A percentile compares a stretch with the other conserved stretches of the same genome.
These are phyloP conservation scores for Tetrahymena borealis DNA, from an alignment of 73 alveolate species.

Conservation along the genomic window DNA sequence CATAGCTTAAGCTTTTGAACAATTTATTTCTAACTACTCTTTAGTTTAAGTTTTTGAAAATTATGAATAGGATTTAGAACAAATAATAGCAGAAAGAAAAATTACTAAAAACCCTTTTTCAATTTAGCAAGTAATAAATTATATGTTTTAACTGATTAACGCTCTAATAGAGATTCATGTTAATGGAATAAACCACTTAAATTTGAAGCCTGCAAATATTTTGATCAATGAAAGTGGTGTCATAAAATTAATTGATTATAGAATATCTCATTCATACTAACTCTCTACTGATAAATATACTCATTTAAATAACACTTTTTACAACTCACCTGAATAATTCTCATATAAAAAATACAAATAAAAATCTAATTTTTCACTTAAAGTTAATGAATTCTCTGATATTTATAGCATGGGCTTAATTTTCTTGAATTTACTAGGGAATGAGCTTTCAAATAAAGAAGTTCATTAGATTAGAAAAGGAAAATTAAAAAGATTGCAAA, in stretches of 20 bases:
- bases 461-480: background rate
- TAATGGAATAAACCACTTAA: background rate
- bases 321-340: too few relatives aligned
- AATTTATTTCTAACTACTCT: too few relatives aligned
- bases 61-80: too few relatives aligned
- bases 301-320: too few relatives aligned
- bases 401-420: background rate
- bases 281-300: background rate
- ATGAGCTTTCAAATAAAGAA: background rate
- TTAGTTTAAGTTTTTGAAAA: too few relatives aligned
- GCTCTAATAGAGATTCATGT: background rate
- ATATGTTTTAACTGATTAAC: background rate
- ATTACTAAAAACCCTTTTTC: too few relatives aligned
- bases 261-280: background rate
- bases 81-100: too few relatives aligned
- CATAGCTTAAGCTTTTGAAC: too few relatives aligned
- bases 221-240: background rate
- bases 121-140: background rate
- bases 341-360: too few relatives aligned
- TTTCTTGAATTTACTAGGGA: background rate
- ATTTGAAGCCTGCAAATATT: background rate
- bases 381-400: background rate
- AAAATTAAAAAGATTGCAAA: background rate
- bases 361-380: background rate
- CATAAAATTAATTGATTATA: background rate